A percentile compares a stretch with the other conserved stretches of the same genome.
Conservation (phyloP, 202 grass and related monocot genomes). For the Carex sylvatica region DNA sequence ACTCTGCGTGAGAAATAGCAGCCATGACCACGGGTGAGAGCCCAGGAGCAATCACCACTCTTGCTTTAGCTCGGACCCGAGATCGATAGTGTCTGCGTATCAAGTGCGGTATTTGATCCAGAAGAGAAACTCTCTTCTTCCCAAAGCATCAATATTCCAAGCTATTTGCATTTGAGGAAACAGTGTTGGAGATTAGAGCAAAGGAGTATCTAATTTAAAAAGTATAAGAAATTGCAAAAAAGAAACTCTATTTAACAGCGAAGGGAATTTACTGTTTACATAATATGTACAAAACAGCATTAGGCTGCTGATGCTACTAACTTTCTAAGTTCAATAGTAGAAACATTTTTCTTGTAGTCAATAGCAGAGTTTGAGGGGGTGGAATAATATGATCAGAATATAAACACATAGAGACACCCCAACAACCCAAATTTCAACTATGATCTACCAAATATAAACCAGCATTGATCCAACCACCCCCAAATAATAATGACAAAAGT, state of each 20-base stretch:
- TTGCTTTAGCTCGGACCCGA: conserved; percentile 16
- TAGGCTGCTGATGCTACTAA: not conserved
- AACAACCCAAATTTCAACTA: conserved; percentile 25
- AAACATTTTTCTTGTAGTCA: not conserved
- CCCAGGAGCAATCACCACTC: conserved; percentile 6
- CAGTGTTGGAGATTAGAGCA: not conserved
- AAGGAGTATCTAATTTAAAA: not conserved
- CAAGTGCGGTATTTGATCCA: conserved; percentile 24
- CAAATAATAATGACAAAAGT: conserved; percentile 6
- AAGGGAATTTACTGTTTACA: not conserved
- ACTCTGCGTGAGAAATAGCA: conserved; percentile 49
- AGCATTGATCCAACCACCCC: conserved; percentile 23
- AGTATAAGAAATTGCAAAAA: not conserved
- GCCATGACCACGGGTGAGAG: conserved; percentile 57
- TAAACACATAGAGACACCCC: not conserved
- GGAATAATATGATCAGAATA: conserved; percentile 3
- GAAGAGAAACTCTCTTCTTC: conserved; percentile 15
- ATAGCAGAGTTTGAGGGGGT: not conserved
- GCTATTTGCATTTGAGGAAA: not conserved
- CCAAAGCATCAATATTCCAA: conserved; percentile 10
- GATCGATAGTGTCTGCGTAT: not conserved
- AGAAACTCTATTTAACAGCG: not conserved
- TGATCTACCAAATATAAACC: conserved; percentile 14
- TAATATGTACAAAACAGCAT: not conserved
- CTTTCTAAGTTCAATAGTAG: not conserved